Percentiles rank a stretch among this genome's conserved stretches.
phyloP scores from a whole-genome alignment of 106 monocot genomes.

The Triglochin maritima region DNA sequence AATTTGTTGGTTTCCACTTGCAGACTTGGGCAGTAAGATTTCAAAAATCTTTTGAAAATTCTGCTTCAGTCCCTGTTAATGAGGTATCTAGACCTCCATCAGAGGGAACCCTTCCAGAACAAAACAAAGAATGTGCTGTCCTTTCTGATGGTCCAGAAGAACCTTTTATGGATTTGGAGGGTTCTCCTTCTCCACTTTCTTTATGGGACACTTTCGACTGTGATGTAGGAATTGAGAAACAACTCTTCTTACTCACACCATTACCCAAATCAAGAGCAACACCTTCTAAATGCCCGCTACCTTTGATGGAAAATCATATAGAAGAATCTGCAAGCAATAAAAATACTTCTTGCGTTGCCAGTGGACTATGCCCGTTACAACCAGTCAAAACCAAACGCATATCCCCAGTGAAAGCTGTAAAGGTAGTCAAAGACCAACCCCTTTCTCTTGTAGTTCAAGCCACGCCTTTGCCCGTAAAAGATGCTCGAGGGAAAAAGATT shows the following conservation, averaged over 20 bases:
- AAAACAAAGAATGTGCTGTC: slow-evolving; percentile 8
- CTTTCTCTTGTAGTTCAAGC: too few relatives aligned
- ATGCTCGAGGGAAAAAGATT: background rate
- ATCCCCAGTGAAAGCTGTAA: too few relatives aligned
- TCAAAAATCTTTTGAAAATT: slow-evolving; percentile 23
- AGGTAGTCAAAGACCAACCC: too few relatives aligned
- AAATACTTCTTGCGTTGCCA: too few relatives aligned
- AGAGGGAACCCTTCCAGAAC: slow-evolving; percentile 11
- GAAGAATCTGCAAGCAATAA: too few relatives aligned
- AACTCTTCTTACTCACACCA: slow-evolving; percentile 82
- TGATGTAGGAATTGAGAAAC: slow-evolving; percentile 42
- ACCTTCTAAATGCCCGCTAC: slow-evolving; percentile 11
- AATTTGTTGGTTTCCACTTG: background rate
- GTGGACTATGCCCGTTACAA: too few relatives aligned
- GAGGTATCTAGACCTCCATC: background rate
- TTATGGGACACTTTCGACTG: slow-evolving; percentile 53
- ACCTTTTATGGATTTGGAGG: slow-evolving; percentile 28
- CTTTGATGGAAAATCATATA: too few relatives aligned
- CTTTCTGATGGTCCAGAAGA: slow-evolving; percentile 1
- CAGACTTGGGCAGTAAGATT: slow-evolving; percentile 67
- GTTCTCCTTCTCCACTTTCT: slow-evolving; percentile 92
- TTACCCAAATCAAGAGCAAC: slow-evolving; percentile 38
- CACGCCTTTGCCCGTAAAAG: too few relatives aligned
- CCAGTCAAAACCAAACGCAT: too few relatives aligned
- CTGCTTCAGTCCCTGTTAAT: background rate